Percentiles rank a stretch among this genome's conserved stretches.
These are phyloP conservation scores for Kernera saxatilis DNA, from an alignment of 345 rosid species.

Conservation along the genomic window DNA sequence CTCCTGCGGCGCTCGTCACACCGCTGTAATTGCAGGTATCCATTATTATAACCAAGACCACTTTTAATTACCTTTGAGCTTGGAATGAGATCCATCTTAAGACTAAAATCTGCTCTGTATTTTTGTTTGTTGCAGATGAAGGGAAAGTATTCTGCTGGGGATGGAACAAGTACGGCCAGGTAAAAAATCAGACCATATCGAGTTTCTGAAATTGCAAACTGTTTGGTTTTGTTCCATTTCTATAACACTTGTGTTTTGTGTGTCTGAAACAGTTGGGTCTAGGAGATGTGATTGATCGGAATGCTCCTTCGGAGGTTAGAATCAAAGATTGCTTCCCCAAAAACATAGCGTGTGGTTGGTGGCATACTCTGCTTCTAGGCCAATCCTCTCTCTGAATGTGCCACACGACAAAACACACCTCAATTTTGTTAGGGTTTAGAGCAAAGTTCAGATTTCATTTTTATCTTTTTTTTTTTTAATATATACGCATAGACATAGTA, in stretches of 20 bases:
- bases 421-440: slow-evolving; percentile 56
- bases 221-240: background rate
- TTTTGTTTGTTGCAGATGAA: slow-evolving; percentile 52
- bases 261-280: slow-evolving; percentile 73
- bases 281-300: slow-evolving; percentile 86
- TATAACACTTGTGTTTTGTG: background rate
- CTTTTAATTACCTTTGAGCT: background rate
- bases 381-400: slow-evolving; percentile 47
- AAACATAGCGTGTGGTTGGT: slow-evolving; percentile 91
- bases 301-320: slow-evolving; percentile 61
- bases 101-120: background rate
- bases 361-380: slow-evolving; percentile 92
- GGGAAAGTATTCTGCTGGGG: slow-evolving; percentile 90
- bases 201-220: background rate
- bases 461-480: background rate
- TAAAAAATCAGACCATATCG: slow-evolving; percentile 20
- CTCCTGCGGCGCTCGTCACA: slow-evolving; percentile 99
- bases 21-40: slow-evolving; percentile 63
- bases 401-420: slow-evolving; percentile 8
- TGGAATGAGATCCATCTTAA: background rate
- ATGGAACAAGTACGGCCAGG: slow-evolving; percentile 99
- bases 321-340: slow-evolving; percentile 55
- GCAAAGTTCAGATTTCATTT: background rate
- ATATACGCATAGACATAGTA: background rate
- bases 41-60: background rate